Conservation (phyloP, 129 eudicot species). For the Arctium minus region DNA sequence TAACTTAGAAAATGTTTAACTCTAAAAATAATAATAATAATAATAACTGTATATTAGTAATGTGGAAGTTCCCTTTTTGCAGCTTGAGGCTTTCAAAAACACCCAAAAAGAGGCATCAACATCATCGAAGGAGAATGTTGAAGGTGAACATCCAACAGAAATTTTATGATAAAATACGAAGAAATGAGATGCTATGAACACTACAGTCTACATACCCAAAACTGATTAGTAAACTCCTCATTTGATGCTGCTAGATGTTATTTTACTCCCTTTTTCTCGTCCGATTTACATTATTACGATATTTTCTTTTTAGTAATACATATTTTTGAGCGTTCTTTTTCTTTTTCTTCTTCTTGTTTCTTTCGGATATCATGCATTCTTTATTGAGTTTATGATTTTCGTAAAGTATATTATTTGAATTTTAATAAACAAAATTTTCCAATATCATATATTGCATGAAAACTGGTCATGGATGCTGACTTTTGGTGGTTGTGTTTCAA, state of each 20-base stretch:
- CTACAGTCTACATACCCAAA: constrained; percentile 16
- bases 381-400: neutral
- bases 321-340: neutral
- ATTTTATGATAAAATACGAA: constrained; percentile 21
- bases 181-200: constrained; percentile 11
- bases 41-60: neutral
- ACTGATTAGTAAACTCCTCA: constrained; percentile 1
- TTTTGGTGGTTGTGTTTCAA: neutral
- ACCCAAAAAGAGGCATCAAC: constrained; percentile 34
- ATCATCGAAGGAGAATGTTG: constrained; percentile 39
- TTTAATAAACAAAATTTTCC: neutral
- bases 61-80: constrained; percentile 16
- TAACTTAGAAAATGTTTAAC: neutral
- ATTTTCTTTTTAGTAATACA: neutral
- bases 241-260: neutral
- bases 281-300: neutral
- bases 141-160: constrained; percentile 34
- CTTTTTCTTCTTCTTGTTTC: neutral
- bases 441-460: neutral
- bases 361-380: neutral
- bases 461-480: neutral
- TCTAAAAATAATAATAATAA: too few relatives aligned
- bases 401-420: neutral
- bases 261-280: neutral
- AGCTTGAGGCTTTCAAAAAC: constrained; percentile 57